Evolutionary conservation across 2,329 filamentous ascomycete species (phyloP), one percentile per base, ranked within the genome.

Genomic region (Shiraia sp.): DNA sequence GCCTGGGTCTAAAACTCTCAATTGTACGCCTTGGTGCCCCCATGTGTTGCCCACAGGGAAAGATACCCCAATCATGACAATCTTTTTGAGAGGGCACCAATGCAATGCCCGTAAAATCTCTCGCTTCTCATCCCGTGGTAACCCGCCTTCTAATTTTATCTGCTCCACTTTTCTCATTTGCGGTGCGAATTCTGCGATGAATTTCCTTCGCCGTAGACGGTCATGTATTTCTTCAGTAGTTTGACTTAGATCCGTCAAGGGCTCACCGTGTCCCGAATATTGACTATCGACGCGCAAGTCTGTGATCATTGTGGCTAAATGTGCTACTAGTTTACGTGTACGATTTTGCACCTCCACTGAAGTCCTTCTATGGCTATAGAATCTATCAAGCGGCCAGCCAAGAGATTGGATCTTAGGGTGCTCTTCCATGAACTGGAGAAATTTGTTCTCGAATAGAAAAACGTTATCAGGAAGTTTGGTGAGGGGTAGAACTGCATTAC

Each of bases 61-160:
- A 8, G 63, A 65, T 2, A 71, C 64, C 5, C 73, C 73, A 15
- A 76, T 76, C 49, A 75, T 61, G 14, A 76, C 72, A 10, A 76
- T 54, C 45, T 75, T 75, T 44, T 71, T 59, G 4, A 77, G 41
- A 0, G 69, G 67, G 32, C 69, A 75, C 28, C 47, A 55, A 42
- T 69, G 66, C 9, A 76, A 40, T 2, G 74, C 73, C 6, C 72
- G 67, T 3, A 75, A 38, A 10, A 69, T 63, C 42, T 77, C 74
- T 17, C 74, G 66, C 38, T 73, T 72, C 47, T 76, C 74, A 45
- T 76, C 73, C 8, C 72, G 63, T 1, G 74, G 72, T 29, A 76
- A 67, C 10, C 72, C 72, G 13, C 74, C 74, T 58, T 76, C 74
- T 14, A 77, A 57, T 42, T 77, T 77, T 53, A 77, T 62, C 28